Base-by-base conservation (phyloP, 257 asterid species). In the Haberlea rhodopensis region DNA sequence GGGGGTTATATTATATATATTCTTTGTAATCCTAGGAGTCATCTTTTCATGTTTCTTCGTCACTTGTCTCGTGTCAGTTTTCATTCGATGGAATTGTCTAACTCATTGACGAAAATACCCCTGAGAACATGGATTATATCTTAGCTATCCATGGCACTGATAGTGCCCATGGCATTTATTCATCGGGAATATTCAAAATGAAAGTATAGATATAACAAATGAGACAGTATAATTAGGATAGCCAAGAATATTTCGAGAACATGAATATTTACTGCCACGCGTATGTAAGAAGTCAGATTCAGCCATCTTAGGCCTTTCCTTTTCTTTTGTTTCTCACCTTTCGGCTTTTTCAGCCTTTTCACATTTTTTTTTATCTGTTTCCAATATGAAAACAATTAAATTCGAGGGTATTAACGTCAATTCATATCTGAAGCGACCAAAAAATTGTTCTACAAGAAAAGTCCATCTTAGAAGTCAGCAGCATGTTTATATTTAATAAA, bases 241-340 rank as follows among this genome's bases (percentile, higher is more conserved):
- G n/a, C n/a, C n/a, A n/a, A n/a, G n/a, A n/a, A n/a, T n/a, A n/a
- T n/a, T n/a, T n/a, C n/a, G n/a, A n/a, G n/a, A n/a, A n/a, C n/a
- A n/a, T n/a, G n/a, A n/a, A n/a, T 80, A 75, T 82, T 81, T 81
- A 26, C 88, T 56, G 82, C 73, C 78, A 74, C 84, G 80, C 80
- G 81, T 73, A 67, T 57, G 64, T 75, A 53, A 34, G 57, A 71
- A 78, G 85, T 79, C 74, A 74, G 84, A 70, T 27, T 34, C 71
- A 62, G 49, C 61, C 70, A 46, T 69, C 71, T 51, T 45, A 24
- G 25, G 56, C 60, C 31, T 53, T 59, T 67, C 34, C 66, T 73
- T 63, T 60, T 71, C 74, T 69, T n/a, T n/a, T n/a, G n/a, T n/a
- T n/a, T n/a, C n/a, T n/a, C n/a, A n/a, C n/a, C n/a, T n/a, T n/a